phyloP scores from a whole-genome alignment of 2,329 filamentous ascomycete species.

The Tothia fuscella region DNA sequence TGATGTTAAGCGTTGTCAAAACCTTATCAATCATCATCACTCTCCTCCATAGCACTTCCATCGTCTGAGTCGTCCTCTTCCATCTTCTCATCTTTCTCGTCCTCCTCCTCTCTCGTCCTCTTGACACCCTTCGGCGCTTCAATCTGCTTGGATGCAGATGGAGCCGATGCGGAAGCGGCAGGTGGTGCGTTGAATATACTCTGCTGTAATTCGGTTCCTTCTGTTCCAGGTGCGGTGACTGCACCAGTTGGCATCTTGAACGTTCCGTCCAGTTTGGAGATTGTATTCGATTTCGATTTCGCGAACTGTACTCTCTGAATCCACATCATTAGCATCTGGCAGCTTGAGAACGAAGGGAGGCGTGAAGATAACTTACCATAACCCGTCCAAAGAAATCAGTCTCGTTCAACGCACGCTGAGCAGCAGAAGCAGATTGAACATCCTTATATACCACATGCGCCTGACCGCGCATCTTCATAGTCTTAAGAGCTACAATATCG shows the following conservation, averaged over 20 bases:
- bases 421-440: slow-evolving; percentile 81
- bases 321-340: slow-evolving; percentile 4
- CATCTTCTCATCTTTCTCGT: slow-evolving; percentile 5
- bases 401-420: slow-evolving; percentile 78
- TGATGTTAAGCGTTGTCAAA: too few relatives aligned
- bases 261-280: slow-evolving; percentile 85
- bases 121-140: slow-evolving; percentile 8
- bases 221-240: neutral
- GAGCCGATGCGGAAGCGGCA: slow-evolving; percentile 3
- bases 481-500: slow-evolving; percentile 83
- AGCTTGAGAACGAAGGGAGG: neutral
- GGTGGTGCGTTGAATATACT: slow-evolving; percentile 9
- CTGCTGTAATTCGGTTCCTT: slow-evolving; percentile 7
- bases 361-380: slow-evolving; percentile 49
- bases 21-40: slow-evolving; percentile 7
- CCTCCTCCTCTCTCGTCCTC: slow-evolving; percentile 7
- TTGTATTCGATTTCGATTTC: slow-evolving; percentile 75
- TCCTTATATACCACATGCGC: slow-evolving; percentile 88
- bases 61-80: slow-evolving; percentile 6
- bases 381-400: slow-evolving; percentile 75
- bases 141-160: slow-evolving; percentile 3
- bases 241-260: slow-evolving; percentile 53
- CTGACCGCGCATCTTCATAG: slow-evolving; percentile 86
- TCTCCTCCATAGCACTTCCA: slow-evolving; percentile 7
- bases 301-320: slow-evolving; percentile 78